Evolutionary conservation across 1,284 basidiomycete species (phyloP).

Genomic region (Grifola frondosa): DNA sequence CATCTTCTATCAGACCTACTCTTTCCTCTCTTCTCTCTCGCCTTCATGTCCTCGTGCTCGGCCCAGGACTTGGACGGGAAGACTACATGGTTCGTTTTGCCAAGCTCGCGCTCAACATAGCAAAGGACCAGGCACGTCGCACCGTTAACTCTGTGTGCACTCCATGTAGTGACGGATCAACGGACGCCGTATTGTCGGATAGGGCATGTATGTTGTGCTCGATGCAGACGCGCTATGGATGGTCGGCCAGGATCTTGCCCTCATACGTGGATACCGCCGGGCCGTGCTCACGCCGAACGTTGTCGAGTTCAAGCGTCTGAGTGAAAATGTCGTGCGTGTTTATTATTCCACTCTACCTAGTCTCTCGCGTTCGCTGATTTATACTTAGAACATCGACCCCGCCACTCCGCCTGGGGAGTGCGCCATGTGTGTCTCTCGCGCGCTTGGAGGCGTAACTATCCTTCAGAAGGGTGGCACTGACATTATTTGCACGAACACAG

Average conservation of each 20-base stretch:
- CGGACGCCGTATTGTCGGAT: too few relatives aligned
- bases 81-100: conserved; percentile 85
- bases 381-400: conserved; percentile 49
- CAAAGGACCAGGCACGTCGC: conserved; percentile 34
- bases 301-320: conserved; percentile 88
- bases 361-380: background rate
- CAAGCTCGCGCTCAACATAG: conserved; percentile 50
- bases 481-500: conserved; percentile 66
- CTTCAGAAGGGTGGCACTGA: conserved; percentile 88
- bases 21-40: conserved; percentile 77
- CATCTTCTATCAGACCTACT: conserved; percentile 51
- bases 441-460: conserved; percentile 85
- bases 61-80: conserved; percentile 90
- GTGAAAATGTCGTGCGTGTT: conserved; percentile 63
- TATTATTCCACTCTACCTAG: background rate
- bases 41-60: conserved; percentile 89
- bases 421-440: conserved; percentile 65
- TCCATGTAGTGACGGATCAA: too few relatives aligned
- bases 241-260: conserved; percentile 70
- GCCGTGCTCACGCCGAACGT: conserved; percentile 93
- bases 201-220: conserved; percentile 86
- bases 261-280: conserved; percentile 79
- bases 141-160: conserved; percentile 11
- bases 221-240: conserved; percentile 91
- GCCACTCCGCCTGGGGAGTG: conserved; percentile 46